Conservation (phyloP, 805 yeast species). For the Barnettozyma vustinii region DNA sequence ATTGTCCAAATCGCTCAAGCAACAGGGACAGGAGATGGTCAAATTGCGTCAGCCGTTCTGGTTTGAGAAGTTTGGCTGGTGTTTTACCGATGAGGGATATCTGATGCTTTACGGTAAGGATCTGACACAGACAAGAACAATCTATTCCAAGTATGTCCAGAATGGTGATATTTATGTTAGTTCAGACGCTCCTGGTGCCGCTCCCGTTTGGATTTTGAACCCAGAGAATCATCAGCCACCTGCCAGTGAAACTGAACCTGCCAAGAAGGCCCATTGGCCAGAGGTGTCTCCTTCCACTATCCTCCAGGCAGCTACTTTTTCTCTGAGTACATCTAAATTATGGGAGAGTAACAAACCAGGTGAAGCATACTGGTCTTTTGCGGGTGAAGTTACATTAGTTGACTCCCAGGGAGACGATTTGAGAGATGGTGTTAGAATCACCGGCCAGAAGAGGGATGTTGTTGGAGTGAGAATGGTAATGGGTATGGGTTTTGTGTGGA, state of each 20-base stretch:
- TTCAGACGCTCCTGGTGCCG: constrained; percentile 68
- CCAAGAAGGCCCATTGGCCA: constrained; percentile 36
- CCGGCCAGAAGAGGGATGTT: constrained; percentile 49
- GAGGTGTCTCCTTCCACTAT: constrained; percentile 83
- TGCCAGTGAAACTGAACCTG: background rate
- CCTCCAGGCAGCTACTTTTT: constrained; percentile 82
- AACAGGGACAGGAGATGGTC: constrained; percentile 49
- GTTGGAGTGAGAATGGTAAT: constrained; percentile 82
- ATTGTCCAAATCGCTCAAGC: constrained; percentile 55
- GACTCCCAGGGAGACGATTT: constrained; percentile 58
- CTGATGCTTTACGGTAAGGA: constrained; percentile 86
- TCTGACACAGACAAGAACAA: constrained; percentile 68
- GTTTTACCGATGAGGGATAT: constrained; percentile 84
- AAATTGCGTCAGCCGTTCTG: constrained; percentile 69
- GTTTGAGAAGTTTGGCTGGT: constrained; percentile 96
- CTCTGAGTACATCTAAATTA: constrained; percentile 77
- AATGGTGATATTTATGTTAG: constrained; percentile 68
- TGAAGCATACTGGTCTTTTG: constrained; percentile 77
- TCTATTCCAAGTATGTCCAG: constrained; percentile 71
- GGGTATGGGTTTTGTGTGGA: constrained; percentile 85
- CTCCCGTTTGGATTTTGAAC: constrained; percentile 76
- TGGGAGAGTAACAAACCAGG: constrained; percentile 73
- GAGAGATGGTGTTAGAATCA: constrained; percentile 57
- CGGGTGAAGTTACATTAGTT: constrained; percentile 61
- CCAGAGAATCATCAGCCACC: constrained; percentile 33